A percentile compares a stretch with the other conserved stretches of the same genome.
Evolutionary conservation across 176 grass and related monocot species (phyloP).

Genomic region (Coix lacrymajobi): DNA sequence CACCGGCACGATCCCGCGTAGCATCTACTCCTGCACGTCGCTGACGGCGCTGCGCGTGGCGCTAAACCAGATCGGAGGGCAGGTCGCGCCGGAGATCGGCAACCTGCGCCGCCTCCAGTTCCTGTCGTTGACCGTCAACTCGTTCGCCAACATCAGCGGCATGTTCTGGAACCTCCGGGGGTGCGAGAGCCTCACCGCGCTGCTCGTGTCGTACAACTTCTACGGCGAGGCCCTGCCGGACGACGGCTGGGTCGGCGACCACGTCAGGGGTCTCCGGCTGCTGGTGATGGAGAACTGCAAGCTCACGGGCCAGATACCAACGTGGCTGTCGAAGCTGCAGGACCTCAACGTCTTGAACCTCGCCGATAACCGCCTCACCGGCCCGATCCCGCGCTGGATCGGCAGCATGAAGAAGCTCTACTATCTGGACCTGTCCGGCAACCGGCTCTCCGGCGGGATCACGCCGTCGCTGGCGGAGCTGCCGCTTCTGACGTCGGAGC

Average conservation of each 20-base stretch:
- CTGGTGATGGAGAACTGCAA: conserved; percentile 19
- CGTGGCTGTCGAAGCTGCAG: conserved; percentile 42
- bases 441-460: conserved; percentile 29
- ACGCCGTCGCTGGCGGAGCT: conserved; percentile 37
- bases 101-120: conserved; percentile 22
- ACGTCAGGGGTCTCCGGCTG: conserved; percentile 20
- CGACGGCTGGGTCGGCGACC: conserved; percentile 35
- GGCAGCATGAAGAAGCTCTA: conserved; percentile 34
- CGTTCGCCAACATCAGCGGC: conserved; percentile 41
- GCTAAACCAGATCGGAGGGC: conserved; percentile 25
- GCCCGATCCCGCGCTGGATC: conserved; percentile 37
- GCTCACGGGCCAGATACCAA: conserved; percentile 40
- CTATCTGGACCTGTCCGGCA: conserved; percentile 46
- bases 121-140: conserved; percentile 35
- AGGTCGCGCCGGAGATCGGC: conserved; percentile 30
- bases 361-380: conserved; percentile 35
- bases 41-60: conserved; percentile 35
- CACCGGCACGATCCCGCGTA: conserved; percentile 39
- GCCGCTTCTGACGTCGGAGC: conserved; percentile 31
- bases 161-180: conserved; percentile 42
- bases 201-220: conserved; percentile 46
- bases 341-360: conserved; percentile 38
- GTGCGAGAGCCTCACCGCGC: conserved; percentile 17
- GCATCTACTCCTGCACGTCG: conserved; percentile 38
- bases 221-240: conserved; percentile 46